These are phyloP conservation scores for Macrophomina tecta DNA, from an alignment of 2,329 filamentous ascomycete genomes.

Conservation along the genomic window DNA sequence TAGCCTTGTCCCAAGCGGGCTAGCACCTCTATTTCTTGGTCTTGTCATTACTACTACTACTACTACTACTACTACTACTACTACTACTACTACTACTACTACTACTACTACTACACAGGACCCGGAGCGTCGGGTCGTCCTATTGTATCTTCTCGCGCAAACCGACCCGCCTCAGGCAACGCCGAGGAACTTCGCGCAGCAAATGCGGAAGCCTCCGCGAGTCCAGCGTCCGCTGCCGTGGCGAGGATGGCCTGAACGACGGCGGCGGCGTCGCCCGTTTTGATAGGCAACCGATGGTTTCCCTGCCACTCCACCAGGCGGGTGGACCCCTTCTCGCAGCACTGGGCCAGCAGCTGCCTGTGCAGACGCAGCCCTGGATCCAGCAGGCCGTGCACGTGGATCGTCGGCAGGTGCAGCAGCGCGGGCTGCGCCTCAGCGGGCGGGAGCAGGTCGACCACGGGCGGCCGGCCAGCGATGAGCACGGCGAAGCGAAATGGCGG, in stretches of 20 bases:
- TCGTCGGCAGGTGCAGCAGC: constrained; percentile 60
- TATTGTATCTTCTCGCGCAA: too few species aligned
- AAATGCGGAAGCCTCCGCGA: background rate
- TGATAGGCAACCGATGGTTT: constrained; percentile 72
- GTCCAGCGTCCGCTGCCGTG: background rate
- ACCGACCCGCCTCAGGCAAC: too few species aligned
- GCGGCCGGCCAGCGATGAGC: constrained; percentile 66
- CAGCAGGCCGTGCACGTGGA: constrained; percentile 71
- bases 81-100: too few species aligned
- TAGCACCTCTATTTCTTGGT: too few species aligned
- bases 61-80: too few species aligned
- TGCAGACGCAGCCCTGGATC: constrained; percentile 68
- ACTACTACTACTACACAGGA: too few species aligned
- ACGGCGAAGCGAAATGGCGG: constrained; percentile 37
- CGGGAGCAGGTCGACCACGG: constrained; percentile 48
- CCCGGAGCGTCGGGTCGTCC: too few species aligned
- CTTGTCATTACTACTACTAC: too few species aligned
- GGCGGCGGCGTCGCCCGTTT: constrained; percentile 63
- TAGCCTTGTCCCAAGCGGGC: too few species aligned
- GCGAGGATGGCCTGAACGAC: constrained; percentile 1
- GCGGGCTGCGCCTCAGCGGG: constrained; percentile 40
- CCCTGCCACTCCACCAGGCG: constrained; percentile 75
- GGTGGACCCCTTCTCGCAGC: constrained; percentile 62
- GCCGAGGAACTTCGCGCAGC: too few species aligned
- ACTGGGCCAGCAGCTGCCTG: constrained; percentile 61